phyloP scores from a whole-genome alignment of 192 early-diverging fungal species.

The Lobosporangium transversale region DNA sequence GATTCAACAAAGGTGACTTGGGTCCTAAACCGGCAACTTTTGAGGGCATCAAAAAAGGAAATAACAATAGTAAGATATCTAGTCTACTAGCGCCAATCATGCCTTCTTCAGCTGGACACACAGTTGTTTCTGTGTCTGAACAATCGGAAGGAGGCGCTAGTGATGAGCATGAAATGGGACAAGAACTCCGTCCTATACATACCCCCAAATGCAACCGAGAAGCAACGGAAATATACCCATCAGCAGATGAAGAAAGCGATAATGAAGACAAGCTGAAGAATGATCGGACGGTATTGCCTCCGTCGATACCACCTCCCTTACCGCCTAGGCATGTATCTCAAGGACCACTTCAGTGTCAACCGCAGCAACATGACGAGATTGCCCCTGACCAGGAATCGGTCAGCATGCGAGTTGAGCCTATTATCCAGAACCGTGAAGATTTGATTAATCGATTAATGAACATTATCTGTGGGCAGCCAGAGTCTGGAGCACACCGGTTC shows the following conservation, averaged over 20 bases:
- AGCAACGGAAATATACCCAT: constrained; percentile 8
- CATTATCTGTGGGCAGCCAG: constrained; percentile 33
- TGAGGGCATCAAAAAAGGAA: no score
- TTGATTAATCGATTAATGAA: constrained; percentile 31
- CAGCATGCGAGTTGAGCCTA: constrained; percentile 4
- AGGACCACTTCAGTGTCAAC: neutral
- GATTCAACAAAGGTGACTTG: no score
- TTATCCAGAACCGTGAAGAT: constrained; percentile 27
- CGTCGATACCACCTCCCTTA: constrained; percentile 17
- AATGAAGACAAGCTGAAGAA: neutral
- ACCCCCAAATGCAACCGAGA: constrained; percentile 22
- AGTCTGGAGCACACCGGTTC: constrained; percentile 46
- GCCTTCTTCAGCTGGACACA: neutral
- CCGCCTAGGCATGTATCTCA: constrained; percentile 15
- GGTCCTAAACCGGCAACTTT: no score
- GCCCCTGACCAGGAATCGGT: constrained; percentile 13
- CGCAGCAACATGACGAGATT: constrained; percentile 8
- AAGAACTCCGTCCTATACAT: constrained; percentile 23
- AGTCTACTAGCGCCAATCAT: neutral
- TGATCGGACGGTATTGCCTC: neutral
- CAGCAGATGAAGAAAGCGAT: constrained; percentile 14
- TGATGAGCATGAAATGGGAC: neutral
- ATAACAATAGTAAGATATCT: neutral
- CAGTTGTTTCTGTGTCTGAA: no score
- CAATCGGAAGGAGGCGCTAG: neutral